Evolutionary conservation across 2,329 filamentous ascomycete species (phyloP).

Genomic region (Colletotrichum simmondsii): DNA sequence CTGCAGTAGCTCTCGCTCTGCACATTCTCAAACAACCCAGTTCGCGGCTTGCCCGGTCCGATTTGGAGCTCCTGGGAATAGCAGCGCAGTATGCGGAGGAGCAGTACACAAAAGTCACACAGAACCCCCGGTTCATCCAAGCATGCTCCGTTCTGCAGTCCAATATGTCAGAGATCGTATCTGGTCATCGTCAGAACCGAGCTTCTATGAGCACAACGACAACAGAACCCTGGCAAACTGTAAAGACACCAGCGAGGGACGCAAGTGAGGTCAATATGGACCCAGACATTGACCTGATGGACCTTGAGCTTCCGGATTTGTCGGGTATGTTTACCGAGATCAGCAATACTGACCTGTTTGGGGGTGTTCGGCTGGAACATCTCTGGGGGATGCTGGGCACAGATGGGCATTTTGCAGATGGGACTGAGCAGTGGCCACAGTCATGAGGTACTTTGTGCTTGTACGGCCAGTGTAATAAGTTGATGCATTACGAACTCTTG

Average conservation of each 20-base stretch:
- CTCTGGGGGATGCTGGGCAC: slow-evolving; percentile 14
- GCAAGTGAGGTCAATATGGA: not conserved
- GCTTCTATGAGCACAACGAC: not conserved
- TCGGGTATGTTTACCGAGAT: slow-evolving; percentile 26
- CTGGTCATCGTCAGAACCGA: not conserved
- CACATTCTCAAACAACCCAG: slow-evolving; percentile 35
- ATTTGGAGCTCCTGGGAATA: slow-evolving; percentile 34
- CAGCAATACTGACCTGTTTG: slow-evolving; percentile 18
- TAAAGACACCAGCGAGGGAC: not conserved
- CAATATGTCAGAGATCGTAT: slow-evolving; percentile 11
- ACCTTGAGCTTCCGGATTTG: slow-evolving; percentile 20
- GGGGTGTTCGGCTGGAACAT: slow-evolving; percentile 12
- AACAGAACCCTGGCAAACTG: not conserved
- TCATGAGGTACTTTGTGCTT: not conserved
- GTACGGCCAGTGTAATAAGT: not conserved
- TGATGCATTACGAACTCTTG: not conserved
- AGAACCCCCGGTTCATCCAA: slow-evolving; percentile 26
- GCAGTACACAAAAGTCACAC: slow-evolving; percentile 21
- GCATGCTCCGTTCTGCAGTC: slow-evolving; percentile 21
- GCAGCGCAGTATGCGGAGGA: slow-evolving; percentile 37
- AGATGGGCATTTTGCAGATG: not conserved
- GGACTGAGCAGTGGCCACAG: slow-evolving; percentile 2
- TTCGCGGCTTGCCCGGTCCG: slow-evolving; percentile 36
- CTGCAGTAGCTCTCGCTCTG: slow-evolving; percentile 36
- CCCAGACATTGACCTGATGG: slow-evolving; percentile 12